Percentiles rank a stretch among this genome's conserved stretches.
Conservation (phyloP, 148 eudicot species). For the Chenopodium album region DNA sequence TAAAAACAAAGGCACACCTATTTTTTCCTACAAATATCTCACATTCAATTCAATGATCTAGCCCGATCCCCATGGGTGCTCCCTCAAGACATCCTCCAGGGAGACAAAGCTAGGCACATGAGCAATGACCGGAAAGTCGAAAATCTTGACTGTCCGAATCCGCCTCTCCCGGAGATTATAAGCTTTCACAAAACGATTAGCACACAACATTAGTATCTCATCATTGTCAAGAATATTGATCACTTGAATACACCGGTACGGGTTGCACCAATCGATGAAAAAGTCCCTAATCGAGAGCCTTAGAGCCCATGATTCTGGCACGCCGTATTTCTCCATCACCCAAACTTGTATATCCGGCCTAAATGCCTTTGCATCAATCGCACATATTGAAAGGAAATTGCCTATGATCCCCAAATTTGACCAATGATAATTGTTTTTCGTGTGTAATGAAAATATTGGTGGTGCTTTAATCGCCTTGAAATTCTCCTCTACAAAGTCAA, state of each 20-base stretch:
- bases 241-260: constrained; percentile 38
- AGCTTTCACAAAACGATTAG: constrained; percentile 19
- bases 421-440: constrained; percentile 20
- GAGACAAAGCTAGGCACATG: constrained; percentile 36
- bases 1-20: background rate
- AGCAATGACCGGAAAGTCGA: constrained; percentile 27
- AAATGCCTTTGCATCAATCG: constrained; percentile 36
- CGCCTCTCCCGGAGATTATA: constrained; percentile 17
- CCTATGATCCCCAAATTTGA: constrained; percentile 39
- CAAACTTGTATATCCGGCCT: constrained; percentile 34
- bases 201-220: constrained; percentile 28
- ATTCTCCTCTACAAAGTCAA: constrained; percentile 39
- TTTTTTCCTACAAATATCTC: constrained; percentile 7
- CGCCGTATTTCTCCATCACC: constrained; percentile 47
- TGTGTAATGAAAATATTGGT: constrained; percentile 18
- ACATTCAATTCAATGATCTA: constrained; percentile 6
- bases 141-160: constrained; percentile 8
- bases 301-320: constrained; percentile 37
- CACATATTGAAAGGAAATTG: constrained; percentile 32
- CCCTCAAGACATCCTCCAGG: constrained; percentile 25
- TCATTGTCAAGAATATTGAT: constrained; percentile 22
- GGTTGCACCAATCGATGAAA: constrained; percentile 42
- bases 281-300: constrained; percentile 37
- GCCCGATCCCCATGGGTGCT: background rate
- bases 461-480: constrained; percentile 32